Percentiles rank a stretch among this genome's conserved stretches.
Evolutionary conservation across 176 grass and related monocot genomes (phyloP).

Genomic region (Paspalum notatum): DNA sequence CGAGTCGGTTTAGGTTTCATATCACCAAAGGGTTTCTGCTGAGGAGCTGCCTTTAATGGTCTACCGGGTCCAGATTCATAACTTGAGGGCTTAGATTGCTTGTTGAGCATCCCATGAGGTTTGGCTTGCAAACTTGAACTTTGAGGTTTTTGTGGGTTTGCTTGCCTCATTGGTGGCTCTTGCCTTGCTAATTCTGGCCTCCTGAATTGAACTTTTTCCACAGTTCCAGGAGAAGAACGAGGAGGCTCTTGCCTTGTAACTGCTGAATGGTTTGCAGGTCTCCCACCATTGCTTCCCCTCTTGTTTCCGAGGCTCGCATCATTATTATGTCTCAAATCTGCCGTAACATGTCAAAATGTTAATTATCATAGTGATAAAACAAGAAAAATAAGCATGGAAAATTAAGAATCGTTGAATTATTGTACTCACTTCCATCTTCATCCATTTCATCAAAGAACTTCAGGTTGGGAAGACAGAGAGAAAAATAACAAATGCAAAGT

Average conservation of each 20-base stretch:
- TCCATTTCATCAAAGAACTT: slow-evolving; percentile 98
- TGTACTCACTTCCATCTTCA: slow-evolving; percentile 94
- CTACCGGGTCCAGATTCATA: slow-evolving; percentile 52
- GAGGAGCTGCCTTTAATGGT: slow-evolving; percentile 45
- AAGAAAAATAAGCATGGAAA: slow-evolving; percentile 2
- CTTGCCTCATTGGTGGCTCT: slow-evolving; percentile 50
- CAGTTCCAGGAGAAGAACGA: slow-evolving; percentile 16
- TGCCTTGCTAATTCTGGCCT: slow-evolving; percentile 48
- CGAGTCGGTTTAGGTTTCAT: slow-evolving; percentile 42
- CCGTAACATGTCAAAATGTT: neutral
- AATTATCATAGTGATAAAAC: slow-evolving; percentile 18
- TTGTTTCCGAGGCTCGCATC: slow-evolving; percentile 36
- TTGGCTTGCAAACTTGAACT: slow-evolving; percentile 39
- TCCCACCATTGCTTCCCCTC: slow-evolving; percentile 41
- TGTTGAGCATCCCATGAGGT: slow-evolving; percentile 40
- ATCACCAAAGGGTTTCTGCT: slow-evolving; percentile 40
- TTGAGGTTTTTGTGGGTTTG: slow-evolving; percentile 49
- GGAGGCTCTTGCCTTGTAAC: slow-evolving; percentile 41
- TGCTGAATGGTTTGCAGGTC: slow-evolving; percentile 34
- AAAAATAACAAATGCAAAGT: slow-evolving; percentile 44
- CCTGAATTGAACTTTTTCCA: slow-evolving; percentile 47
- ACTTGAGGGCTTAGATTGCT: slow-evolving; percentile 42
- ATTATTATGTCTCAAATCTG: slow-evolving; percentile 74
- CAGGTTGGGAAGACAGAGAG: neutral
- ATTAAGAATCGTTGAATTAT: slow-evolving; percentile 1